Base-by-base conservation (phyloP, 176 grass and related monocot genomes). In the Coix lacrymajobi region DNA sequence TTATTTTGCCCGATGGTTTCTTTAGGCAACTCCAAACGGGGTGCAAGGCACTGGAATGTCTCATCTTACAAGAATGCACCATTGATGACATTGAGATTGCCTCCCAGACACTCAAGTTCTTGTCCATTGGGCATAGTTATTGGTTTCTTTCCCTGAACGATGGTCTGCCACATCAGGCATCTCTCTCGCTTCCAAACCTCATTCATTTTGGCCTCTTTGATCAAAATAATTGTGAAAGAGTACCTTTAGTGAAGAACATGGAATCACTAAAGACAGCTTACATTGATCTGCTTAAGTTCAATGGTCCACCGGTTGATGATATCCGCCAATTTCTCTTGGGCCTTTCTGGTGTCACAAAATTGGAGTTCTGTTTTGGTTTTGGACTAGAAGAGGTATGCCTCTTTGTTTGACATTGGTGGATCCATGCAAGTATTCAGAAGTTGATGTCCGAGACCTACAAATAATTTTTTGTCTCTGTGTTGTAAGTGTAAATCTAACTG, bases 191-290 rank as follows among this genome's bases (percentile, higher is more conserved):
- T 24, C 65, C 79, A 41, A 83, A 31, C 28, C 40, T 83, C 24
- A 40, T 61, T 12, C 8, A 15, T 83, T 8, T 87, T 29, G 0
- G 6, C 3, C 56, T 63, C 11, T 17, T 29, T 49, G 2, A 17
- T 49, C 8, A 6, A 1, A 5, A 10, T 40, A 11, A 14, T 46
- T 0, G 0, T 0, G 3, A 0, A 0, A 62, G 11, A 26, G 8
- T 87, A 37, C 85, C 85, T 12, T 61, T 19, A 51, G 29, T 77
- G 16, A 29, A 62, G 4, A 82, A 77, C 51, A 62, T 82, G 51
- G 31, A 15, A 16, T 87, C 63, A 2, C 41, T 87, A 49, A 8
- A 15, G 73, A 83, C 39, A n/a, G 73, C 73, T 14, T 71, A 44
- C 13, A 6, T 87, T 25, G 17, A 26, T 62, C 2, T 81, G 13